Percentiles rank a stretch among this genome's conserved stretches.
Evolutionary conservation across 352 stramenopile genomes (phyloP).

Genomic region (Phytopythium aichiense): DNA sequence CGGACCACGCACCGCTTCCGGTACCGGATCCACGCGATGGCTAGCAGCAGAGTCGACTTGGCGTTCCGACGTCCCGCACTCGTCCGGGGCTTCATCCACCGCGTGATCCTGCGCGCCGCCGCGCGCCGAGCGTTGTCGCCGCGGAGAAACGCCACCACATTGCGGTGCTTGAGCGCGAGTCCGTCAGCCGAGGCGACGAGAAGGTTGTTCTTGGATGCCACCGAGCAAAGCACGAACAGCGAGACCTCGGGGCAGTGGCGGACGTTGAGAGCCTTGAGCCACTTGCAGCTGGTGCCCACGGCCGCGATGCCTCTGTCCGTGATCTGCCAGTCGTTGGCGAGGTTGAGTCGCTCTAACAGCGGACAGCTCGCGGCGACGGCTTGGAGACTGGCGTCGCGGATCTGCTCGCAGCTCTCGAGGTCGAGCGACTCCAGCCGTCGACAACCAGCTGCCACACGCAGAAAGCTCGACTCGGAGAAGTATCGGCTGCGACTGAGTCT

Average conservation of each 20-base stretch:
- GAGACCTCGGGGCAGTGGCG: slow-evolving; percentile 67
- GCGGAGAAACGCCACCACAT: slow-evolving; percentile 40
- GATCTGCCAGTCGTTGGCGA: slow-evolving; percentile 74
- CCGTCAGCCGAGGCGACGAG: slow-evolving; percentile 32
- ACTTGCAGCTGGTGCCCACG: slow-evolving; percentile 19
- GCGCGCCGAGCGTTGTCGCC: slow-evolving; percentile 21
- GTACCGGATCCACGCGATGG: slow-evolving; percentile 35
- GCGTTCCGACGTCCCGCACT: slow-evolving; percentile 15
- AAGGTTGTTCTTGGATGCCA: slow-evolving; percentile 38
- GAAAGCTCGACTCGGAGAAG: slow-evolving; percentile 54
- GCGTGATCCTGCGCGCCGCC: slow-evolving; percentile 35
- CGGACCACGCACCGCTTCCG: slow-evolving; percentile 34
- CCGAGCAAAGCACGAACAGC: slow-evolving; percentile 23
- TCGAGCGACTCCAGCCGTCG: slow-evolving; percentile 40
- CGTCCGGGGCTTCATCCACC: slow-evolving; percentile 25
- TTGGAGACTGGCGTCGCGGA: slow-evolving; percentile 37
- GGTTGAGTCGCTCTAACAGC: slow-evolving; percentile 41
- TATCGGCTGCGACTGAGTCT: slow-evolving; percentile 72
- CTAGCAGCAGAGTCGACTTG: slow-evolving; percentile 37
- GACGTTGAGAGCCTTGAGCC: slow-evolving; percentile 41
- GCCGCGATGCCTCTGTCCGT: slow-evolving; percentile 42
- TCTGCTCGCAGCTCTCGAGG: slow-evolving; percentile 73
- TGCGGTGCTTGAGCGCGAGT: slow-evolving; percentile 45
- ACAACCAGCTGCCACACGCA: slow-evolving; percentile 34
- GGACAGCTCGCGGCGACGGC: slow-evolving; percentile 29